Conservation (phyloP, 2,329 filamentous ascomycete species). For the Diaporthe sp. region DNA sequence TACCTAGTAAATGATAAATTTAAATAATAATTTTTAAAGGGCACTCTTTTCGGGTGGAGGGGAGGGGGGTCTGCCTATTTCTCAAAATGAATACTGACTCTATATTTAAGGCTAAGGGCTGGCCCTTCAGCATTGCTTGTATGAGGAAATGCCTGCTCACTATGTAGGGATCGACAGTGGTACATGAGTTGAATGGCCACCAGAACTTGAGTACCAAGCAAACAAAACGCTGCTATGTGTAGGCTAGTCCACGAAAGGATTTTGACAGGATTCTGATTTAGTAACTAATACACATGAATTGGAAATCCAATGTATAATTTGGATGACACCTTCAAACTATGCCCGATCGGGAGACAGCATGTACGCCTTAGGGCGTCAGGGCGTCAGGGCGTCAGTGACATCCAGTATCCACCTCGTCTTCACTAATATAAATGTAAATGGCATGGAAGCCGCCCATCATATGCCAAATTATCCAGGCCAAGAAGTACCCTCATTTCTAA, state of each 20-base stretch:
- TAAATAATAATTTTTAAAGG: too few species aligned
- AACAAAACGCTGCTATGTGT: too few species aligned
- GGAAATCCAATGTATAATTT: neutral
- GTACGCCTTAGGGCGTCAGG: neutral
- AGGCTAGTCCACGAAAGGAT: neutral
- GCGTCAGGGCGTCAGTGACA: conserved; percentile 7
- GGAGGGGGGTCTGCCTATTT: too few species aligned
- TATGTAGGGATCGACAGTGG: too few species aligned
- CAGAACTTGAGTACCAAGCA: neutral
- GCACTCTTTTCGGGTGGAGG: too few species aligned
- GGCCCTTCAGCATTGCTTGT: too few species aligned
- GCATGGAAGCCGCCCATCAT: neutral
- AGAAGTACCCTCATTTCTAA: neutral
- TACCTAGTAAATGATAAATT: too few species aligned
- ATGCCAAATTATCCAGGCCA: neutral
- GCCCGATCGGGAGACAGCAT: neutral
- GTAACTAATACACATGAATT: neutral
- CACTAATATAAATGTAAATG: neutral
- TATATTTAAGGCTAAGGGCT: too few species aligned
- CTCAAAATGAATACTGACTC: too few species aligned
- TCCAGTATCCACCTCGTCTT: neutral
- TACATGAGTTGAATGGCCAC: neutral
- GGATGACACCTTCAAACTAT: neutral
- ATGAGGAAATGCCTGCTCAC: too few species aligned
- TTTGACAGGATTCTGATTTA: neutral